Percentiles rank a stretch among this genome's conserved stretches.
These are phyloP conservation scores for Claviceps maximensis DNA, from an alignment of 2,329 filamentous ascomycete genomes.

Conservation along the genomic window DNA sequence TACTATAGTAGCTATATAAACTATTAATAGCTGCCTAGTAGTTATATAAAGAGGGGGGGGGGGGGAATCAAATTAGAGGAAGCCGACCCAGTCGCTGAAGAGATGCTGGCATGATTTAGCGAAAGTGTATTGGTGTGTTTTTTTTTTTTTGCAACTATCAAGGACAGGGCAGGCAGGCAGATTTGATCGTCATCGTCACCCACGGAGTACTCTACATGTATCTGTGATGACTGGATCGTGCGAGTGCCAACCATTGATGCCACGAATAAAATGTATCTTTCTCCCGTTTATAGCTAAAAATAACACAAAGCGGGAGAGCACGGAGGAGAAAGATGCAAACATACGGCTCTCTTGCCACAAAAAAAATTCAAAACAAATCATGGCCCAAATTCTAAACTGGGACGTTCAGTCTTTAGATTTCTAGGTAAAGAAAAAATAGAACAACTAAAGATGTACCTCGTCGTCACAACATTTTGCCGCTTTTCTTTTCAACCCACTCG, in stretches of 20 bases:
- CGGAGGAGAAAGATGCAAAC: background rate
- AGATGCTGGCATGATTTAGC: background rate
- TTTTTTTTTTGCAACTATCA: too few relatives aligned
- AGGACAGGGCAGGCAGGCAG: background rate
- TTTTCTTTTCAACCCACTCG: background rate
- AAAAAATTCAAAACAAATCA: background rate
- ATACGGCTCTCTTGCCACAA: background rate
- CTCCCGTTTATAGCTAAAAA: background rate
- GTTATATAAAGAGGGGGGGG: too few relatives aligned
- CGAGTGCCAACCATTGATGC: background rate
- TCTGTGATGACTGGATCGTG: background rate
- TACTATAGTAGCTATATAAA: too few relatives aligned
- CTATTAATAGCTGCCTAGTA: too few relatives aligned
- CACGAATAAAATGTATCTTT: constrained; percentile 1
- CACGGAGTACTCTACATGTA: background rate
- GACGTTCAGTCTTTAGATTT: background rate
- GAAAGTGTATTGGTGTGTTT: background rate
- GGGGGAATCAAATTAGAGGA: background rate
- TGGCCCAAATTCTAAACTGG: background rate
- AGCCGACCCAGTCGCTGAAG: background rate
- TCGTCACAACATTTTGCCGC: too few relatives aligned
- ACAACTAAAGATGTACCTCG: background rate
- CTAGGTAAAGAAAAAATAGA: background rate
- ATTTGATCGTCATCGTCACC: background rate
- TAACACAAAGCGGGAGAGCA: background rate